These are phyloP conservation scores for Speleostelium caveatum DNA, from an alignment of 78 protist genomes.

Conservation along the genomic window DNA sequence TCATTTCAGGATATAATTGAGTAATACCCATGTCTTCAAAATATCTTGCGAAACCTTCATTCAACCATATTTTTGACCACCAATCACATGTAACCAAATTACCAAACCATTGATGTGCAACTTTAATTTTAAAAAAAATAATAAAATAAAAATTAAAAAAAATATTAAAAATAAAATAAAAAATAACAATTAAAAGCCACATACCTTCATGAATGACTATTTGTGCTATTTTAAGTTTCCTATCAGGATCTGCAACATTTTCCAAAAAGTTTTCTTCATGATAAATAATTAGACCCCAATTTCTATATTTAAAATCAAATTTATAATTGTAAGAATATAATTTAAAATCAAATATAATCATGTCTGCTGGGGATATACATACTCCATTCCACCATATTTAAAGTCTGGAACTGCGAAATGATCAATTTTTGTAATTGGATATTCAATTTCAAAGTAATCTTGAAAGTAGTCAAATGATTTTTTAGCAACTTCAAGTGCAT, in stretches of 20 bases:
- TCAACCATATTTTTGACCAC: constrained; percentile 96
- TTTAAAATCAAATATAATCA: no score
- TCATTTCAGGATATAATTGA: constrained; percentile 92
- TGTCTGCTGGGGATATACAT: constrained; percentile 90
- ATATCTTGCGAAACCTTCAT: constrained; percentile 93
- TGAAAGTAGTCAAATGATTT: constrained; percentile 60
- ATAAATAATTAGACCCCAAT: no score
- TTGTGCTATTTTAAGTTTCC: constrained; percentile 73
- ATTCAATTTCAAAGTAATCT: constrained; percentile 86
- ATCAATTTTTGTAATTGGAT: constrained; percentile 92
- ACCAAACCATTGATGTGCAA: constrained; percentile 94
- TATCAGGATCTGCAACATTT: constrained; percentile 52
- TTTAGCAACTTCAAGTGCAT: constrained; percentile 90
- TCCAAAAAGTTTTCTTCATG: constrained; percentile 79
- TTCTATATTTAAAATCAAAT: no score
- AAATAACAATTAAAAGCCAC: no score
- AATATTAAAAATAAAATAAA: no score
- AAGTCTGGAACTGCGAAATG: constrained; percentile 88
- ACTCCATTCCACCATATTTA: constrained; percentile 91
- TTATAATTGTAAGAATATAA: no score
- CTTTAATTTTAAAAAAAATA: no score
- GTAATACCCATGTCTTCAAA: constrained; percentile 83
- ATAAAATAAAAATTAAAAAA: no score
- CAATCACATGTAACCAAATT: constrained; percentile 96
- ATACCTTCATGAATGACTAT: constrained; percentile 90